These are phyloP conservation scores for Protomyces macrosporus DNA, from an alignment of 1,139 yeast genomes.

Conservation along the genomic window DNA sequence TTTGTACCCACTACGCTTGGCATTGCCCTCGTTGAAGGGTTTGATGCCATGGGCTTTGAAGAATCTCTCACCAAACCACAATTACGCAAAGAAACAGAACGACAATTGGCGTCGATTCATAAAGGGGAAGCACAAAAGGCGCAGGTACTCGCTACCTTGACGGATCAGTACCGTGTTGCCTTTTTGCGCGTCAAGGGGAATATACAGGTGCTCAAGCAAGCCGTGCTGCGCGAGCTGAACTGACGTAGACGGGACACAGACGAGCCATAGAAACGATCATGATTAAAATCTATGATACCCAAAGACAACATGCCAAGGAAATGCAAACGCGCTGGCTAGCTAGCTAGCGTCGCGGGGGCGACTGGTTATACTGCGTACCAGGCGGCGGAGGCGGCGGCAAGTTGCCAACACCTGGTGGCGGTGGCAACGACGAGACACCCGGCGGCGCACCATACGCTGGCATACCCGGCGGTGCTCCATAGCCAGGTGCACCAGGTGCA, in stretches of 20 bases:
- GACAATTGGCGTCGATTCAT: slow-evolving; percentile 59
- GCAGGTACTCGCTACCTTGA: slow-evolving; percentile 54
- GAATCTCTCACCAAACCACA: slow-evolving; percentile 84
- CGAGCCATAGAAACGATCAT: no score
- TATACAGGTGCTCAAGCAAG: slow-evolving; percentile 13
- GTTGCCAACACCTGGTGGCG: slow-evolving; percentile 5
- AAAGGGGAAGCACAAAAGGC: slow-evolving; percentile 54
- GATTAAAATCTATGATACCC: no score
- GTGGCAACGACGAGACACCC: slow-evolving; percentile 21
- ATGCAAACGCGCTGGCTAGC: no score
- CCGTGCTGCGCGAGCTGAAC: slow-evolving; percentile 12
- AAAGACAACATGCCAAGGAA: no score
- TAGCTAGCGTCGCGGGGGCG: not conserved
- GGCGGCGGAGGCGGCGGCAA: slow-evolving; percentile 13
- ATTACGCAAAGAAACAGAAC: slow-evolving; percentile 70
- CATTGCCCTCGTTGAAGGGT: slow-evolving; percentile 81
- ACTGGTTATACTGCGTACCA: slow-evolving; percentile 1
- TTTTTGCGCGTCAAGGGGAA: slow-evolving; percentile 32
- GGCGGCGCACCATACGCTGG: slow-evolving; percentile 27
- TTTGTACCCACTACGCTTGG: slow-evolving; percentile 81
- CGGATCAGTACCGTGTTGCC: slow-evolving; percentile 54
- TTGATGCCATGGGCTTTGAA: slow-evolving; percentile 67
- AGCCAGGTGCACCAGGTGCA: slow-evolving; percentile 4
- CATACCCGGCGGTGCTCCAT: slow-evolving; percentile 25
- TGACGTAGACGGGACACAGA: no score